Base-by-base conservation (phyloP, 1,284 basidiomycete species). In the Rugosomyces carneus region DNA sequence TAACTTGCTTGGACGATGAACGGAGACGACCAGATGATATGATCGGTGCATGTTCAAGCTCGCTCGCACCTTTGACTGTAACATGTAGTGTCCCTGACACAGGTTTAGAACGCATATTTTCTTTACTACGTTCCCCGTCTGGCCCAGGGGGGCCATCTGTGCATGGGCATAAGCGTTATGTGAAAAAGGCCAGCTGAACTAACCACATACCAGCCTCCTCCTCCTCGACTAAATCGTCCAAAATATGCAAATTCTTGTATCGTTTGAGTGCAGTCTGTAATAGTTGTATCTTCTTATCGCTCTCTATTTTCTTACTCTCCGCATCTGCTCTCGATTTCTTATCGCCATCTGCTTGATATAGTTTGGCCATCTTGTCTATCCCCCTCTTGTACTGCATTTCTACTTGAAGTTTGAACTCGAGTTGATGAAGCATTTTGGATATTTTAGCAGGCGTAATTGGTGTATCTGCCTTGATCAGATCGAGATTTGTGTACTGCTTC, bases 371-470 rank as follows among this genome's bases (percentile, higher is more conserved):
- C 74, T 98, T 98, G 68, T 99, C 95, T 58, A 98, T 97, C 39
- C 96, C 96, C 60, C 86, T 81, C 73, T 96, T 96, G 76, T 98
- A 98, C 69, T 99, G 94, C 72, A 89, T 84, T 68, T 99, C 96
- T 56, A 99, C 91, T 67, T 95, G 92, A 43, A 98, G 84, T 72
- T 99, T 99, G 80, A 97, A 98, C 67, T 99, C 94, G 55, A 99
- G 84, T 68, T 98, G 94, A 67, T 98, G 93, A 47, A 99, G 81
- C 95, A 98, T 98, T 57, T 85, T 84, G 38, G 93, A 90, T 64
- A 99, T 98, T 74, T 97, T 99, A 53, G 92, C 89, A 4, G 93
- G 89, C 18, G 93, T 95, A 61, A 95, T 83, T 16, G 95, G 95
- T 31, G 94, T 95, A 69, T 99, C 96, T 56, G 94, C 93, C 67